Evolutionary conservation across 176 grass and related monocot genomes (phyloP), one percentile per base, ranked within the genome.

Genomic region (Rhipidocladum racemiflorum): DNA sequence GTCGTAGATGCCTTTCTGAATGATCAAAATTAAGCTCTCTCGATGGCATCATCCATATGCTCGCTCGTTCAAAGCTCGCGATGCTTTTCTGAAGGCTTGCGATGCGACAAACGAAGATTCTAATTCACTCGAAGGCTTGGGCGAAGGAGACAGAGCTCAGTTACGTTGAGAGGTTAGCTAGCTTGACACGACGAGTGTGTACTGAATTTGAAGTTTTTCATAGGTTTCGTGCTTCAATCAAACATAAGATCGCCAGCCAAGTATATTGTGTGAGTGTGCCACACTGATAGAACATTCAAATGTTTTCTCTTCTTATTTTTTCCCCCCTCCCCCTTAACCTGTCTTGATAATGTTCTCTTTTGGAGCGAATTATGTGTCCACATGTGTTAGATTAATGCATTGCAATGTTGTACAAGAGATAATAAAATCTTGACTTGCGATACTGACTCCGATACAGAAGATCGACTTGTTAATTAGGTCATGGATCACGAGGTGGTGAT

Each of bases 391-490:
- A 88, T 78, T 72, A 38, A 38, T 72, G 48, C 76, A 39, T 62
- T 44, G 25, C 72, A 7, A 15, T 12, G 34, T 5, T 53, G 62
- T 72, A 23, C 4, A 45, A 42, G 30, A 62, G 4, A 28, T 62
- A 76, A 85, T 28, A 21, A 45, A 69, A 81, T 89, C 76, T 62
- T 14, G 1, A 0, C 7, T 25, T 72, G 29, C 44, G 27, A 18
- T 63, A 29, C 66, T 4, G 28, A 7, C 13, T 46, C 15, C 10
- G 21, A 80, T 81, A 36, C 76, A 48, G 32, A 65, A 36, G 76
- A 85, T 81, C 25, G 65, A 29, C 53, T 62, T 69, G 43, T 54
- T 61, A 89, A 80, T 68, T 12, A 50, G 42, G 29, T 38, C 73
- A 21, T 74, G 68, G 9, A 18, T 40, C 75, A 62, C 28, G 61